A percentile compares a stretch with the other conserved stretches of the same genome.
These are phyloP conservation scores for Picea glauca DNA, from an alignment of 75 land plant genomes.

Conservation along the genomic window DNA sequence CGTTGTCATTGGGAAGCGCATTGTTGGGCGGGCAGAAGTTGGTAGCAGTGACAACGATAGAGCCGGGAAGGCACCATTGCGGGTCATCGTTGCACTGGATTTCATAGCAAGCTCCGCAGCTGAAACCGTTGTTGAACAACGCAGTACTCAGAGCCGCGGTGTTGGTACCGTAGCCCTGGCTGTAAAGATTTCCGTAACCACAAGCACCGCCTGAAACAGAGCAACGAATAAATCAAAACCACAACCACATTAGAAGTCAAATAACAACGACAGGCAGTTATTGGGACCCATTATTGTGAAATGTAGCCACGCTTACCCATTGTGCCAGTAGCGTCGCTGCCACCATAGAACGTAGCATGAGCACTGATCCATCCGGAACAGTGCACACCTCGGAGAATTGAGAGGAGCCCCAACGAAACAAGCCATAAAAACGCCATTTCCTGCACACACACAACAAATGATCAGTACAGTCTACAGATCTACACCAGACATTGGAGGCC, in stretches of 20 bases:
- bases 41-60: slow-evolving; percentile 54
- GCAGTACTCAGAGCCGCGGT: slow-evolving; percentile 55
- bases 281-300: too few relatives aligned
- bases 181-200: slow-evolving; percentile 36
- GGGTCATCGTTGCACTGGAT: slow-evolving; percentile 36
- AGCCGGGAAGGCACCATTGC: slow-evolving; percentile 40
- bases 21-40: slow-evolving; percentile 58
- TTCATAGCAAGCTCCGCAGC: slow-evolving; percentile 62
- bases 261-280: too few relatives aligned
- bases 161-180: slow-evolving; percentile 38
- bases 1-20: slow-evolving; percentile 19
- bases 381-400: too few relatives aligned
- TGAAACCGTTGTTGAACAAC: slow-evolving; percentile 43
- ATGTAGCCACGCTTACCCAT: too few relatives aligned
- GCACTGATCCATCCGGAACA: neutral
- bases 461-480: too few relatives aligned
- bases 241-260: too few relatives aligned
- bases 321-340: too few relatives aligned
- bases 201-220: slow-evolving; percentile 39
- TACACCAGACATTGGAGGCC: too few relatives aligned
- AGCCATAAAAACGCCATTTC: too few relatives aligned
- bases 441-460: too few relatives aligned
- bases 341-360: neutral
- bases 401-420: too few relatives aligned
- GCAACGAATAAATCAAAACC: too few relatives aligned